phyloP scores from a whole-genome alignment of 495 filamentous ascomycete genomes.

The Haplographium delicatum region DNA sequence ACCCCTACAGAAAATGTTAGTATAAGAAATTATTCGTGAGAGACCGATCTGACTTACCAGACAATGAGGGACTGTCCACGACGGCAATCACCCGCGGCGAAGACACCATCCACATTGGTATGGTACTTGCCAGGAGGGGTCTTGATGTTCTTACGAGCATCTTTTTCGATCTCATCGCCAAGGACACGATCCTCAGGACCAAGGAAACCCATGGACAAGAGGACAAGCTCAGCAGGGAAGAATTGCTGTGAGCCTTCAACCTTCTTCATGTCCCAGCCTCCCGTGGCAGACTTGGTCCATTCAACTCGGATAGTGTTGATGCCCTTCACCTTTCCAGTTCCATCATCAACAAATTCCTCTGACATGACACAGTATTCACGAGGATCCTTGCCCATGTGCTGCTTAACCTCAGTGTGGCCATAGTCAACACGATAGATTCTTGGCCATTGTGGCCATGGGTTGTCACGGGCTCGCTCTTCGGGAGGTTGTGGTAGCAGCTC shows the following conservation, averaged over 20 bases:
- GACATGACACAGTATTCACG: constrained; percentile 99
- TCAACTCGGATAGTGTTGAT: constrained; percentile 98
- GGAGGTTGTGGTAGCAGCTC: constrained; percentile 95
- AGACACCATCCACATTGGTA: constrained; percentile 86
- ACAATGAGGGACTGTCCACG: constrained; percentile 97
- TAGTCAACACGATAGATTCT: constrained; percentile 98
- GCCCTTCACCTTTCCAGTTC: constrained; percentile 81
- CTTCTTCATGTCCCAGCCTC: constrained; percentile 99
- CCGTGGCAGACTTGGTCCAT: constrained; percentile 85
- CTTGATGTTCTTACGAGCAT: constrained; percentile 96
- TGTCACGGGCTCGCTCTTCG: constrained; percentile 88
- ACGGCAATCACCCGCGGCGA: constrained; percentile 94
- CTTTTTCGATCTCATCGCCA: constrained; percentile 83
- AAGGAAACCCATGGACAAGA: constrained; percentile 97
- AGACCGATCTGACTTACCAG: constrained; percentile 58
- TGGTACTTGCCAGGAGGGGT: constrained; percentile 83
- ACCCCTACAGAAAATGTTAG: constrained; percentile 53
- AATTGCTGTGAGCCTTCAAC: constrained; percentile 91
- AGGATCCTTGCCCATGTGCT: constrained; percentile 95
- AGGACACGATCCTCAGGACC: constrained; percentile 90
- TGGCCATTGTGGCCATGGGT: constrained; percentile 99
- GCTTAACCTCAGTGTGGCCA: constrained; percentile 93
- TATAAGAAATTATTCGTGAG: neutral
- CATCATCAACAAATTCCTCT: constrained; percentile 94
- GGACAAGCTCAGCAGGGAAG: constrained; percentile 95